Evolutionary conservation across 2,329 filamentous ascomycete species (phyloP), one percentile per base, ranked within the genome.

Genomic region (Paradendryphiella salina): DNA sequence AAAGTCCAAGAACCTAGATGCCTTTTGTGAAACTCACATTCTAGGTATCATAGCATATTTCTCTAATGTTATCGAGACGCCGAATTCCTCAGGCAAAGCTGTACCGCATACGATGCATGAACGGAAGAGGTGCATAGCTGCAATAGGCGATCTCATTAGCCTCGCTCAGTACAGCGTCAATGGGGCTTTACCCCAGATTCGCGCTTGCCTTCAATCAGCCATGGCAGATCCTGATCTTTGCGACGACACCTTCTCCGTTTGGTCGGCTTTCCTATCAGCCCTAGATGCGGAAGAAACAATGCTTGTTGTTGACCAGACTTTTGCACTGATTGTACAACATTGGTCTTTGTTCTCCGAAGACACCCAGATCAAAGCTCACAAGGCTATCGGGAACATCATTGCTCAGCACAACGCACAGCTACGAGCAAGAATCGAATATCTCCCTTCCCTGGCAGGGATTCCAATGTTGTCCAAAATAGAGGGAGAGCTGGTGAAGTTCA

Each of bases 131-230:
- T 91, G 87, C 61, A 84, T 99, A 7, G 83, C 84, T 57, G 92
- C 90, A 4, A 87, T 99, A 67, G 88, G 90, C 60, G 90, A 96
- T 68, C 89, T 99, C 82, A 87, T 96, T 41, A 84, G 79, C 46
- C 78, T 95, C 40, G 88, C 89, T 36, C 87, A 85, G 63, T 80
- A 80, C 2, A 85, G 89, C 65, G 84, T 92, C 26, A 86, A 85
- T 54, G 85, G 87, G 61, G 94, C 90, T 41, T 79, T 96, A 33
- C 93, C 94, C 17, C 93, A 96, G 85, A 93, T 97, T 48, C 90
- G 90, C 59, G 91, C 93, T n/a, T 96, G 90, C 67, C 78, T 99
- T 10, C 85, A 96, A 56, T 91, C 90, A 17, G 91, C 91, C 0
- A 82, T 97, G 52, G 81, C 87, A 13, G 83, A 88, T 42, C 80